Evolutionary conservation across 2,329 filamentous ascomycete genomes (phyloP).

Genomic region (Botryosphaeria dothidea): DNA sequence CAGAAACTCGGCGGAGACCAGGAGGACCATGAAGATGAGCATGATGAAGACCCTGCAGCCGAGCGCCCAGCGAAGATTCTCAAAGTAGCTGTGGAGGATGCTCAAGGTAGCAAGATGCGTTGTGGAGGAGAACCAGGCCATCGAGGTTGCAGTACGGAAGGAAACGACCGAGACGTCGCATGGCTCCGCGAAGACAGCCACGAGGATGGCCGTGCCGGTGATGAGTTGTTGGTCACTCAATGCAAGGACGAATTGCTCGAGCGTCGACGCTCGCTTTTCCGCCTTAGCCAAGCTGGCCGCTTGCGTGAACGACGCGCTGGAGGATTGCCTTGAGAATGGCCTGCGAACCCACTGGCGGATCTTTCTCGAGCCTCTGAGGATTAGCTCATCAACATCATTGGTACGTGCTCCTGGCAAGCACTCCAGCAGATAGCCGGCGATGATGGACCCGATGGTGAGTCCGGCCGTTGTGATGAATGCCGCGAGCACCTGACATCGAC

Average conservation of each 20-base stretch:
- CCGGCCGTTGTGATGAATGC: not conserved
- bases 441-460: not conserved
- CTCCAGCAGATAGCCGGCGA: not conserved
- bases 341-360: not conserved
- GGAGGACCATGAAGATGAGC: not conserved
- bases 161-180: slow-evolving; percentile 29
- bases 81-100: slow-evolving; percentile 24
- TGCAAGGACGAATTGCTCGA: slow-evolving; percentile 28
- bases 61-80: not conserved
- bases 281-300: not conserved
- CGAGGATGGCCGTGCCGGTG: slow-evolving; percentile 27
- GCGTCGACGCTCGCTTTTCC: slow-evolving; percentile 20
- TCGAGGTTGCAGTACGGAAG: slow-evolving; percentile 21
- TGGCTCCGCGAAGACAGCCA: slow-evolving; percentile 24
- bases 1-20: not conserved
- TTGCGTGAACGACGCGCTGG: not conserved
- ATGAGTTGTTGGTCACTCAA: slow-evolving; percentile 30
- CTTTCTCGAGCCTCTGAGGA: not conserved
- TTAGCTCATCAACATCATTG: not conserved
- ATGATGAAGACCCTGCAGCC: not conserved
- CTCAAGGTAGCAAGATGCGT: slow-evolving; percentile 26
- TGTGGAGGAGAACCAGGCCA: slow-evolving; percentile 29
- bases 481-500: not conserved
- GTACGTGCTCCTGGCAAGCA: not conserved
- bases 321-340: not conserved